Evolutionary conservation across 192 early-diverging fungal genomes (phyloP).

Genomic region (Phycomyces blakesleeanus): DNA sequence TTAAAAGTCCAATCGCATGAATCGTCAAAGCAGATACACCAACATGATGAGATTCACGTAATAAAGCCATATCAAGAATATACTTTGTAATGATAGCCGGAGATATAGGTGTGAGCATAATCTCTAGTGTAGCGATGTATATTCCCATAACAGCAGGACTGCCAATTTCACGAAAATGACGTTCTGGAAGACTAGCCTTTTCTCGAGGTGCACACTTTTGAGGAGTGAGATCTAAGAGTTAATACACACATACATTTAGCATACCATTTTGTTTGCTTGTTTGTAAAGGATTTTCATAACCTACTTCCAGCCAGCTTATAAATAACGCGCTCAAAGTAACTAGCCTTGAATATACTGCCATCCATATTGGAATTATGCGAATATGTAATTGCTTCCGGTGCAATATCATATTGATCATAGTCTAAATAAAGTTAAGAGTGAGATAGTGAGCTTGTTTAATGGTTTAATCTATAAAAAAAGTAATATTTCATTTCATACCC

Average conservation of each 20-base stretch:
- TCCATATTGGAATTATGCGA: conserved; percentile 23
- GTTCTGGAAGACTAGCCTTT: conserved; percentile 45
- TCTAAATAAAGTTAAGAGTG: conserved; percentile 22
- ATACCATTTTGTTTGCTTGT: not conserved
- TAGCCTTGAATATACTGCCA: conserved; percentile 40
- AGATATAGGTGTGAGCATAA: conserved; percentile 38
- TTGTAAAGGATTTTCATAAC: conserved; percentile 1
- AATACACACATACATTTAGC: not conserved
- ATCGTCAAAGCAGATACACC: conserved; percentile 38
- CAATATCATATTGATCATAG: conserved; percentile 41
- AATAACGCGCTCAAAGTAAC: conserved; percentile 50
- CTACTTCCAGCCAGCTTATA: conserved; percentile 47
- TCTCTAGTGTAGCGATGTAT: conserved; percentile 46
- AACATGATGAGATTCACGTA: conserved; percentile 33
- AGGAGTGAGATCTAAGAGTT: conserved; percentile 41
- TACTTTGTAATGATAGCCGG: conserved; percentile 38
- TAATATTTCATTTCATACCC: conserved; percentile 43
- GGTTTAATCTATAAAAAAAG: not conserved
- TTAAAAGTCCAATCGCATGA: conserved; percentile 42
- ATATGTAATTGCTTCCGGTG: conserved; percentile 35
- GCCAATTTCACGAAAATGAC: conserved; percentile 57
- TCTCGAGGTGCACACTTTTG: conserved; percentile 50
- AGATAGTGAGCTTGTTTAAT: conserved; percentile 25
- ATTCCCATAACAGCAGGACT: conserved; percentile 60
- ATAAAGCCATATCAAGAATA: conserved; percentile 40